These are phyloP conservation scores for Mycena citricolor DNA, from an alignment of 1,284 basidiomycete species.

Conservation along the genomic window DNA sequence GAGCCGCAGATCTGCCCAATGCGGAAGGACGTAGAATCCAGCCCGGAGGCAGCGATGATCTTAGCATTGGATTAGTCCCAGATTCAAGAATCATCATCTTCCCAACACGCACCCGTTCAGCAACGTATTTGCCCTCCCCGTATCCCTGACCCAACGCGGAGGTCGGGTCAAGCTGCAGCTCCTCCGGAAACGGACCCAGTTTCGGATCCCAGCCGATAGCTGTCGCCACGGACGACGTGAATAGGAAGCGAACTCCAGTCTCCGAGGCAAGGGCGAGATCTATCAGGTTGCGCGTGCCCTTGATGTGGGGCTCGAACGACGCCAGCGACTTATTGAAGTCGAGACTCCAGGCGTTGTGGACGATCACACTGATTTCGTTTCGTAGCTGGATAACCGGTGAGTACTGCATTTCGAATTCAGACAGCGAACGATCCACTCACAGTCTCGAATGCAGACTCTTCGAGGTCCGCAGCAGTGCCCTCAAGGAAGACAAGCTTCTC, in stretches of 20 bases:
- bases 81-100: neutral
- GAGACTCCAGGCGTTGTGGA: slow-evolving; percentile 36
- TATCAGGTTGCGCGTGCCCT: slow-evolving; percentile 36
- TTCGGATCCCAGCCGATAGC: slow-evolving; percentile 20
- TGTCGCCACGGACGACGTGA: slow-evolving; percentile 23
- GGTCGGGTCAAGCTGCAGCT: slow-evolving; percentile 19
- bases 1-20: slow-evolving; percentile 44
- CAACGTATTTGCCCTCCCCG: slow-evolving; percentile 27
- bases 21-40: slow-evolving; percentile 31
- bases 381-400: slow-evolving; percentile 8
- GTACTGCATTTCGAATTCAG: too few relatives aligned
- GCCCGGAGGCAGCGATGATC: slow-evolving; percentile 30
- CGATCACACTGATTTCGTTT: slow-evolving; percentile 7
- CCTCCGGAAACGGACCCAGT: slow-evolving; percentile 23
- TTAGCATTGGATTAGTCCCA: too few relatives aligned
- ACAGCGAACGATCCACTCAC: too few relatives aligned
- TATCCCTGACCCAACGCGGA: slow-evolving; percentile 25
- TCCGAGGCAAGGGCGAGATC: slow-evolving; percentile 31
- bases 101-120: slow-evolving; percentile 24
- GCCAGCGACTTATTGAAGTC: slow-evolving; percentile 41
- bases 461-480: slow-evolving; percentile 12
- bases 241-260: slow-evolving; percentile 27
- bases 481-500: slow-evolving; percentile 27
- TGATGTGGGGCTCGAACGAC: slow-evolving; percentile 38
- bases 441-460: slow-evolving; percentile 1